Conservation (phyloP, 495 filamentous ascomycete genomes). For the Chaetomium cochliodes region DNA sequence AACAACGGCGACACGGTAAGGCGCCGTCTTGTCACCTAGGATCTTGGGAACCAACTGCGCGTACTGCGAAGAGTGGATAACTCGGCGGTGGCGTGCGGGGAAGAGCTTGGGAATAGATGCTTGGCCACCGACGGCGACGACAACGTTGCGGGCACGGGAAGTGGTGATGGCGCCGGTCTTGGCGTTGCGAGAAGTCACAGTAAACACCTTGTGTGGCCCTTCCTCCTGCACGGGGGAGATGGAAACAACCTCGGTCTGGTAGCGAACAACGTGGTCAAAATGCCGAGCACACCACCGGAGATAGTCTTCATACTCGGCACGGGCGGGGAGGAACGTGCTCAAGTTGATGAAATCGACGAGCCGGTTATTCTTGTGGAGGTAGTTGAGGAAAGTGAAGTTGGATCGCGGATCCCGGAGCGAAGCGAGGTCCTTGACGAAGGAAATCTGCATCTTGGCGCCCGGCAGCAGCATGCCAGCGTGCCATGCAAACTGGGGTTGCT, state of each 20-base stretch:
- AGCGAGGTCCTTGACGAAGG: slow-evolving; percentile 94
- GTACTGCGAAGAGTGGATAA: slow-evolving; percentile 92
- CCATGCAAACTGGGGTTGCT: slow-evolving; percentile 81
- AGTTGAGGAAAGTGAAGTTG: slow-evolving; percentile 94
- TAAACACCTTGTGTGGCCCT: slow-evolving; percentile 50
- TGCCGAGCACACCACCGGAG: slow-evolving; percentile 84
- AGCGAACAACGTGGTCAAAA: slow-evolving; percentile 76
- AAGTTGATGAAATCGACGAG: slow-evolving; percentile 89
- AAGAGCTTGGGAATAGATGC: slow-evolving; percentile 71
- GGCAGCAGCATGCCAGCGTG: slow-evolving; percentile 94
- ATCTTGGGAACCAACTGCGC: slow-evolving; percentile 60
- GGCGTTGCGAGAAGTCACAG: slow-evolving; percentile 43
- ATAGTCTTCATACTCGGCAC: slow-evolving; percentile 93
- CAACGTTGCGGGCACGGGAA: slow-evolving; percentile 68
- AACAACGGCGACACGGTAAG: slow-evolving; percentile 76
- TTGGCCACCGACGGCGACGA: slow-evolving; percentile 81
- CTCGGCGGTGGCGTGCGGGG: slow-evolving; percentile 57
- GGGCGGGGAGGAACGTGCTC: slow-evolving; percentile 79
- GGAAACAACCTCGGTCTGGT: slow-evolving; percentile 71
- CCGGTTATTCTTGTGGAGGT: slow-evolving; percentile 73
- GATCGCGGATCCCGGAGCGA: slow-evolving; percentile 84
- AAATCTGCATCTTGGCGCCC: slow-evolving; percentile 94
- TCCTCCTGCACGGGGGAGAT: slow-evolving; percentile 51
- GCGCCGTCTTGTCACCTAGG: slow-evolving; percentile 53
- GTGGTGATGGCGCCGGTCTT: slow-evolving; percentile 38